Evolutionary conservation across 192 early-diverging fungal genomes (phyloP), one percentile per base, ranked within the genome.

Genomic region (Coemansia sp.): DNA sequence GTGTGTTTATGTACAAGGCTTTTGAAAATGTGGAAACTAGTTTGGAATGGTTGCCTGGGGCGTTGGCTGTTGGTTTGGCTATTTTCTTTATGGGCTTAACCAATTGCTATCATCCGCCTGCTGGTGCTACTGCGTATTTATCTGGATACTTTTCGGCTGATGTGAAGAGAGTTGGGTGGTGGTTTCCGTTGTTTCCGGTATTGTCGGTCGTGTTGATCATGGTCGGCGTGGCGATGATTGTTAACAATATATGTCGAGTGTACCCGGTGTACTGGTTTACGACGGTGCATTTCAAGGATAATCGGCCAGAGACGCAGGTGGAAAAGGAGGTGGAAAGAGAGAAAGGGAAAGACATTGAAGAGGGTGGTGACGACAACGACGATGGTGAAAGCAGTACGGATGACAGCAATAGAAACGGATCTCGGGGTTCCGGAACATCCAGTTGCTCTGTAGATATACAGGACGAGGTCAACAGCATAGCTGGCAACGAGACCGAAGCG

Each of bases 251-350:
- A 14, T 62, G 57, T 7, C 76, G 77, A 7, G 77, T 79, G 15
- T 84, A 76, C 36, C 81, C 81, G 0, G 51, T 76, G 22, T 84
- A 79, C 70, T 84, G 81, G 81, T 75, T 78, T 53, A 79, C 76
- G 2, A 64, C 81, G 0, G 72, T 65, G 9, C 78, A 72, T 41
- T 37, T 68, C 39, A 66, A 55, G 45, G 45, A 38, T 3, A 56
- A 9, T 2, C 36, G 12, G 11, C 37, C 18, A 4, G 22, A 64
- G 20, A 48, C 43, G 15, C 63, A 48, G 5, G 12, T 48, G 45
- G 8, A 48, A 48, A 15, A 48, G 45, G 45, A 4, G 8, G 45
- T 48, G 28, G 48, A 52, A 20, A 36, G 18, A 14, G 66, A 55
- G 20, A 34, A 67, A n/a, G 17, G 5, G 8, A 33, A 39, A n/a